Base-by-base conservation (phyloP, 352 stramenopile genomes). In the Peronosclerospora sorghi region DNA sequence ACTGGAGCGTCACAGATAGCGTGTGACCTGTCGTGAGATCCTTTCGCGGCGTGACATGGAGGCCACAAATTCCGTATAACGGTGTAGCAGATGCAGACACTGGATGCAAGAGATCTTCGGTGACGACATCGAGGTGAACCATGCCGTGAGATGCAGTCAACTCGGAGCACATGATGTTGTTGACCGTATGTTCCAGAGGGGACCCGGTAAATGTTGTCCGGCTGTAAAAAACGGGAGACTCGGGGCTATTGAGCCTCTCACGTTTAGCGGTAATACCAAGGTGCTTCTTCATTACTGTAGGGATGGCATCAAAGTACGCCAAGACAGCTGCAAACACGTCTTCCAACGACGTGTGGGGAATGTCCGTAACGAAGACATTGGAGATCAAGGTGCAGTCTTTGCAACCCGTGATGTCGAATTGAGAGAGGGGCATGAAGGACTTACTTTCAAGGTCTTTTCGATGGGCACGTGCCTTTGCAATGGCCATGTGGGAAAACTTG, bases 311-410 rank as follows among this genome's bases (percentile, higher is more conserved):
- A 14, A 54, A 51, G 43, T 52, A 54, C 8, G 35, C 34, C 18
- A 50, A 28, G 13, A 35, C 36, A 13, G 48, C 54, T 19, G 43
- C 36, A 28, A 54, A 49, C 7, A 58, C 48, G 8, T 45, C 20
- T 15, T 54, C 32, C 3, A 58, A 27, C 14, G 54, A 62, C 12
- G 52, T 34, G 32, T 62, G 46, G 1, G 61, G 56, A 39, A 70
- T 66, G 40, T 70, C 57, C 5, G 56, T 49, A 1, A 70, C 42
- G 41, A 66, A 70, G 5, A 61, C 50, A 19, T 54, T 70, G 4
- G 61, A 56, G 8, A 70, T 45, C 24, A 67, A 35, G 3, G 61
- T 62, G 40, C 45, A 44, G 40, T 64, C 53, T 14, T 45, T 50
- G 28, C 53, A 52, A 8, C 48, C 56, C 2, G 49, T 64, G 23